Evolutionary conservation across 1,284 basidiomycete species (phyloP), one percentile per base, ranked within the genome.

Genomic region (Neolentinus lepideus): DNA sequence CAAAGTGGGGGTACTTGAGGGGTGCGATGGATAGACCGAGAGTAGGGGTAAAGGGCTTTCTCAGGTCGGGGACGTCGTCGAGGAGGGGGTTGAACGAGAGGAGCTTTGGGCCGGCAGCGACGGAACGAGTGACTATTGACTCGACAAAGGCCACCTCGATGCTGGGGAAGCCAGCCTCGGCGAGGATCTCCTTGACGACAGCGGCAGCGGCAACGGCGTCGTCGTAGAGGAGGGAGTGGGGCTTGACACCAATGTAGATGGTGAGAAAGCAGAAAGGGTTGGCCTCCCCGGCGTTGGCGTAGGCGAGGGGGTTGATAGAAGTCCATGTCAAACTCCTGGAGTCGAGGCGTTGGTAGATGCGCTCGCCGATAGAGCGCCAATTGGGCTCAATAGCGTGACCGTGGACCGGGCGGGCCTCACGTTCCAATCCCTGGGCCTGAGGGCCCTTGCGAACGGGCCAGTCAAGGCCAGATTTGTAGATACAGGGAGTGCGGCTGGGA

Each of bases 11-110:
- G 16, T 35, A 60, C 24, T 53, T 48, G 25, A 25, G 11, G 27
- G 65, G 25, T 63, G 62, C 62, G 59, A 75, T 74, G 29, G 58
- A 58, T 55, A 73, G 60, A 25, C 72, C 66, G 46, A 75, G 67
- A 8, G 67, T 52, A 35, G 68, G 58, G 46, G 73, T 70, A 27
- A 75, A 59, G 22, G 69, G 67, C 21, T 61, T 55, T 54, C 62
- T 62, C 43, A 70, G 58, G 35, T 66, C 62, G 29, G 57, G 62
- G 36, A 60, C 63, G 50, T 63, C 33, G 61, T 70, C 47, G 16
- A 53, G 16, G 55, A 36, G 33, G 53, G 35, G 48, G 57, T 60
- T 60, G 59, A 59, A 55, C 3, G 53, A 26, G 47, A 67, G 62
- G 54, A 73, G 63, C 60, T 58, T 54, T n/a, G 65, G 63, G 57